Conservation (phyloP, 257 asterid species). For the Ilex asprella region DNA sequence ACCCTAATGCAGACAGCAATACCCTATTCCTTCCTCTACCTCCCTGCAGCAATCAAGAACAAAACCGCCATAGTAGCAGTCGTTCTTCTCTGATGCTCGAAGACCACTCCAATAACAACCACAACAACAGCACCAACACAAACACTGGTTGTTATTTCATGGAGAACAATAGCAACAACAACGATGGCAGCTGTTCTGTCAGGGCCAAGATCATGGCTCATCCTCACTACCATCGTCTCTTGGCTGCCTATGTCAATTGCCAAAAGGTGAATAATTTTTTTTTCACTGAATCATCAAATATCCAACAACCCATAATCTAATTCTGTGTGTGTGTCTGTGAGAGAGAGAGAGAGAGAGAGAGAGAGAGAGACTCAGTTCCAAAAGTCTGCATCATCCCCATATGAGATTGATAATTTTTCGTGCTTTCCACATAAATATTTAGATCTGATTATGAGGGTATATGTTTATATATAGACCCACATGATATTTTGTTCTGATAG, state of each 20-base stretch:
- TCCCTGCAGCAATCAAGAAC: slow-evolving; percentile 11
- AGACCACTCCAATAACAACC: slow-evolving; percentile 15
- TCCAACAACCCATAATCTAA: background rate
- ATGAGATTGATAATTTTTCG: too few species aligned
- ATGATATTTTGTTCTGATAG: background rate
- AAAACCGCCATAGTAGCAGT: slow-evolving; percentile 10
- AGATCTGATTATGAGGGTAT: background rate
- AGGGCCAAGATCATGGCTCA: slow-evolving; percentile 88
- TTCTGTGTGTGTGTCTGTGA: background rate
- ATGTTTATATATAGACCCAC: background rate
- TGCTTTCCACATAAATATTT: too few species aligned
- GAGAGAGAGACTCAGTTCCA: background rate
- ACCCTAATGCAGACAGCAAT: slow-evolving; percentile 20
- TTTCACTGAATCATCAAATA: background rate
- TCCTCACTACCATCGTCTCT: slow-evolving; percentile 82
- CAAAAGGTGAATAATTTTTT: slow-evolving; percentile 51
- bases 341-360: too few species aligned
- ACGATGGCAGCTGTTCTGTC: slow-evolving; percentile 25
- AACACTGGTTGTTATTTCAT: slow-evolving; percentile 45
- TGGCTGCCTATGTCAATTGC: slow-evolving; percentile 73
- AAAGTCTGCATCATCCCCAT: too few species aligned
- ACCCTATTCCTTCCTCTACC: slow-evolving; percentile 35
- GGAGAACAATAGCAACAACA: slow-evolving; percentile 30
- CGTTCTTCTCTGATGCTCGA: slow-evolving; percentile 34
- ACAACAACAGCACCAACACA: slow-evolving; percentile 23